phyloP scores from a whole-genome alignment of 1,139 yeast species.

The Debaryomycetaceae sp. region DNA sequence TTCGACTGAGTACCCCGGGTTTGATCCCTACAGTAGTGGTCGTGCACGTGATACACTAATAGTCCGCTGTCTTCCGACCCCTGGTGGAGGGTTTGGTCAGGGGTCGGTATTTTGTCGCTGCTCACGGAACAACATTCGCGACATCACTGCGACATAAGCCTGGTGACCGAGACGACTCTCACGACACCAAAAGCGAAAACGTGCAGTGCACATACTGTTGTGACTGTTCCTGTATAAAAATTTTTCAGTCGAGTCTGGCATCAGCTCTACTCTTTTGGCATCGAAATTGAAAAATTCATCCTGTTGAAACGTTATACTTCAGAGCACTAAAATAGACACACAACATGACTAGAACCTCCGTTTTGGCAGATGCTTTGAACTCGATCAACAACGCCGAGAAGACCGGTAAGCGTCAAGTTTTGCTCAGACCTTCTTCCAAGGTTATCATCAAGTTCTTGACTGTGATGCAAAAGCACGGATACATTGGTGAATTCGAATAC shows the following conservation, averaged over 20 bases:
- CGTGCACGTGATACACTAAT: too few species aligned
- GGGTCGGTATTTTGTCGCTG: too few species aligned
- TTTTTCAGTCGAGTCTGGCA: not conserved
- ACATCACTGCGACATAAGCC: too few species aligned
- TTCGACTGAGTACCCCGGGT: not conserved
- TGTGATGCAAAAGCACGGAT: constrained; percentile 98
- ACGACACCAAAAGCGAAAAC: not conserved
- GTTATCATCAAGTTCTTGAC: constrained; percentile 94
- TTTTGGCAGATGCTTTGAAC: constrained; percentile 98
- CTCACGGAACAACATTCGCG: too few species aligned
- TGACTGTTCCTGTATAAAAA: not conserved
- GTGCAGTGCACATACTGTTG: not conserved
- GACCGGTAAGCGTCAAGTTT: constrained; percentile 98
- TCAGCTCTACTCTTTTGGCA: not conserved
- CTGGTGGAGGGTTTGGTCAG: too few species aligned
- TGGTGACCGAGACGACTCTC: too few species aligned
- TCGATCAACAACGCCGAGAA: constrained; percentile 99
- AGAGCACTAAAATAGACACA: not conserved
- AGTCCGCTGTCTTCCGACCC: too few species aligned
- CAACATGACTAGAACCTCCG: constrained; percentile 96
- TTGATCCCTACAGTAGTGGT: too few species aligned
- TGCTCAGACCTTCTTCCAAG: constrained; percentile 98
- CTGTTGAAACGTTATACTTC: not conserved
- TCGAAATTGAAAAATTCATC: constrained; percentile 1
- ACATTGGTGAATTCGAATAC: constrained; percentile 98